These are phyloP conservation scores for Venturia asperata DNA, from an alignment of 2,329 filamentous ascomycete genomes.

Conservation along the genomic window DNA sequence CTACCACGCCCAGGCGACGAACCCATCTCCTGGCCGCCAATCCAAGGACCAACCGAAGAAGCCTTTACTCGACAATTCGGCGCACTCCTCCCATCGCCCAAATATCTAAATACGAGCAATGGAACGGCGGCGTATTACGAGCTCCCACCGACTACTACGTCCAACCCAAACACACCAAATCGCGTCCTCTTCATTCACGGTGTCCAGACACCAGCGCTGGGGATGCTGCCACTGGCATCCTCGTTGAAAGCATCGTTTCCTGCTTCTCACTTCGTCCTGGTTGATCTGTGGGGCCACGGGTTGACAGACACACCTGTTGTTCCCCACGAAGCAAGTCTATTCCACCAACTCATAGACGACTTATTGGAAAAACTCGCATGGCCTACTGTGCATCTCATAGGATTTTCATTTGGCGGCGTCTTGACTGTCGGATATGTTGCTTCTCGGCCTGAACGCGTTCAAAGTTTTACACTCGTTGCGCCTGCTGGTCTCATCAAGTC, in stretches of 20 bases:
- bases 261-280: constrained; percentile 35
- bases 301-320: constrained; percentile 42
- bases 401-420: constrained; percentile 45
- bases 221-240: constrained; percentile 39
- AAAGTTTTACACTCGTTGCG: constrained; percentile 39
- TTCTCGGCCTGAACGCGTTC: constrained; percentile 27
- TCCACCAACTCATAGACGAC: constrained; percentile 37
- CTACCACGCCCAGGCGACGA: constrained; percentile 27
- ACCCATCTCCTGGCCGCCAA: constrained; percentile 22
- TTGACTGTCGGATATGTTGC: constrained; percentile 36
- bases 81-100: constrained; percentile 33
- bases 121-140: constrained; percentile 40
- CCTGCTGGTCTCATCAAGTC: constrained; percentile 40
- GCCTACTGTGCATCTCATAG: constrained; percentile 40
- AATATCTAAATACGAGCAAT: constrained; percentile 28
- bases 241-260: constrained; percentile 34
- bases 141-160: constrained; percentile 23
- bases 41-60: constrained; percentile 34
- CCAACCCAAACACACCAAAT: constrained; percentile 13
- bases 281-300: constrained; percentile 50
- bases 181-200: constrained; percentile 45
- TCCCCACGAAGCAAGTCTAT: constrained; percentile 38
- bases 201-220: constrained; percentile 45
- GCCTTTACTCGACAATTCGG: constrained; percentile 36
- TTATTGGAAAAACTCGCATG: constrained; percentile 39